phyloP scores from a whole-genome alignment of 2,329 filamentous ascomycete genomes.

The Cercospora sp. region DNA sequence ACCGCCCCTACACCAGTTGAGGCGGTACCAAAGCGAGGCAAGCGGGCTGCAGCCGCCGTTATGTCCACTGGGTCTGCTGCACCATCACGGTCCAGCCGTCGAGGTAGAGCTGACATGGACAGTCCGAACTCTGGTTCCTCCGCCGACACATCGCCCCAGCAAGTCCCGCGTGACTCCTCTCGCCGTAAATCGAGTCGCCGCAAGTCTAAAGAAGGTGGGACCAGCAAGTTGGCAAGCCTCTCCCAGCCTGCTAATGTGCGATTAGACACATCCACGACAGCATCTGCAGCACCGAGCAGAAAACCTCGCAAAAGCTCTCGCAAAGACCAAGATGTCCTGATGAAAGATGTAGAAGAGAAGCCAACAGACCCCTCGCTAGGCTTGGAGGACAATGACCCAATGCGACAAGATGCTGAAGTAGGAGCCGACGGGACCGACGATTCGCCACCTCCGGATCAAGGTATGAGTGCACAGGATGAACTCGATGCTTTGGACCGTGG shows the following conservation, averaged over 20 bases:
- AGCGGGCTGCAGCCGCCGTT: constrained; percentile 47
- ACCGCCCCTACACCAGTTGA: constrained; percentile 32
- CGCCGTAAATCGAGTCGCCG: constrained; percentile 75
- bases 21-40: constrained; percentile 59
- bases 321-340: constrained; percentile 38
- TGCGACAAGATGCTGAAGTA: constrained; percentile 46
- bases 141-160: constrained; percentile 59
- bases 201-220: constrained; percentile 59
- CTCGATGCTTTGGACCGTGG: constrained; percentile 51
- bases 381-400: constrained; percentile 52
- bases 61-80: constrained; percentile 72
- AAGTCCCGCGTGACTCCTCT: constrained; percentile 60
- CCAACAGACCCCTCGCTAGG: constrained; percentile 39
- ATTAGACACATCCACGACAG: constrained; percentile 33
- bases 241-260: constrained; percentile 4
- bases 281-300: constrained; percentile 32
- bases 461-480: constrained; percentile 50
- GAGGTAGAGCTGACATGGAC: constrained; percentile 29
- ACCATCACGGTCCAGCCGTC: constrained; percentile 15
- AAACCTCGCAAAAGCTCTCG: constrained; percentile 37
- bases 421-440: constrained; percentile 52
- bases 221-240: background rate
- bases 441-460: constrained; percentile 53
- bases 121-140: constrained; percentile 65
- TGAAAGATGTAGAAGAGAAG: constrained; percentile 38